Conservation (phyloP, 169 alveolate genomes). For the Neospora caninum region DNA sequence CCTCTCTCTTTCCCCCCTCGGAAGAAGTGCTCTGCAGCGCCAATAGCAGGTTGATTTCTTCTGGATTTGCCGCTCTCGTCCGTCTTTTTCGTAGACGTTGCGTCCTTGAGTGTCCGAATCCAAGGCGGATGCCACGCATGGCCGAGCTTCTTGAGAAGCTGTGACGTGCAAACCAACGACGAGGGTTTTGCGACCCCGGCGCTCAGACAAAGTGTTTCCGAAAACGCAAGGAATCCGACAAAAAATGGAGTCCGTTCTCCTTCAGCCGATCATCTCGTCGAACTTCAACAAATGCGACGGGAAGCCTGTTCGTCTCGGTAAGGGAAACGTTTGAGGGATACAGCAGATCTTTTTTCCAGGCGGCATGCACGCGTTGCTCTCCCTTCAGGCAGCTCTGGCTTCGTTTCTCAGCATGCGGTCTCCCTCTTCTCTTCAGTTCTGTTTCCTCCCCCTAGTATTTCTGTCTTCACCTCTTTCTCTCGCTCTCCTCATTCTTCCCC, state of each 20-base stretch:
- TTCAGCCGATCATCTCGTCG: conserved; percentile 24
- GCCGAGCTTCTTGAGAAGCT: too few relatives aligned
- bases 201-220: too few relatives aligned
- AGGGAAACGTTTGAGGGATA: not conserved
- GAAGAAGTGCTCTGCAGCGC: too few relatives aligned
- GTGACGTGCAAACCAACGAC: too few relatives aligned
- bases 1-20: too few relatives aligned
- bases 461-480: not conserved
- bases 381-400: not conserved
- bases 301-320: conserved; percentile 27
- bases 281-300: conserved; percentile 29
- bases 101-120: too few relatives aligned
- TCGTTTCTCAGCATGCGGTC: not conserved
- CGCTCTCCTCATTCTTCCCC: not conserved
- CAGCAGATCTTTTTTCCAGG: not conserved
- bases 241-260: not conserved
- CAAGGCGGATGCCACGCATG: too few relatives aligned
- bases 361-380: not conserved
- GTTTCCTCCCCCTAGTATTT: not conserved
- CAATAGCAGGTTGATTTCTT: too few relatives aligned
- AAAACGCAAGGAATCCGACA: not conserved
- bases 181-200: too few relatives aligned
- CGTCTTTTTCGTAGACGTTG: too few relatives aligned
- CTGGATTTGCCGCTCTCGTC: too few relatives aligned
- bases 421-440: not conserved